phyloP scores from a whole-genome alignment of 1,284 basidiomycete species.

The Chiua sp. region DNA sequence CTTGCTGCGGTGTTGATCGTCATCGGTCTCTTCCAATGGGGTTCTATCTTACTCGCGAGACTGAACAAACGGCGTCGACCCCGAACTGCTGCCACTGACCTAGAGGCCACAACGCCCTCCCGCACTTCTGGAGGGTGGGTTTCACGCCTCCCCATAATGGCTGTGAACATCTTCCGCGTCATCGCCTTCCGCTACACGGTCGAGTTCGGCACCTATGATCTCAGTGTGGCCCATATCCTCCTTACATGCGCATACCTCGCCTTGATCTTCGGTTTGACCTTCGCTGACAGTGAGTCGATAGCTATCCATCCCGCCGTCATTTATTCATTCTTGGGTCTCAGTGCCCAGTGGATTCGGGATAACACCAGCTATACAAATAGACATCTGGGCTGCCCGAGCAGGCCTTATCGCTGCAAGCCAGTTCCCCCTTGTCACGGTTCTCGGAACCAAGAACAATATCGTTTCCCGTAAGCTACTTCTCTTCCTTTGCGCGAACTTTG shows the following conservation, averaged over 20 bases:
- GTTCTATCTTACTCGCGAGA: conserved; percentile 34
- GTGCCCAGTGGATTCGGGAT: conserved; percentile 36
- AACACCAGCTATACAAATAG: conserved; percentile 38
- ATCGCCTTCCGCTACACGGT: conserved; percentile 56
- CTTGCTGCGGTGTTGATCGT: conserved; percentile 48
- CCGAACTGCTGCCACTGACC: conserved; percentile 13
- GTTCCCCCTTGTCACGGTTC: conserved; percentile 62
- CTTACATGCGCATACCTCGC: conserved; percentile 51
- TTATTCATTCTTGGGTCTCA: not conserved
- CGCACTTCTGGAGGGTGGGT: conserved; percentile 14
- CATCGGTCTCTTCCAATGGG: conserved; percentile 45
- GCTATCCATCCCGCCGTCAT: not conserved
- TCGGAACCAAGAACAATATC: conserved; percentile 70
- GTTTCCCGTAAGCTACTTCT: conserved; percentile 51
- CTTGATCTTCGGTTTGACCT: conserved; percentile 52
- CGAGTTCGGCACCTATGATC: conserved; percentile 45
- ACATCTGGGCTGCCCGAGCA: conserved; percentile 54
- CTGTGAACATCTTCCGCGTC: conserved; percentile 51
- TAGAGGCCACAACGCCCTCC: conserved; percentile 20
- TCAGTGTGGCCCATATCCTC: conserved; percentile 54
- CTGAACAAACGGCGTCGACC: conserved; percentile 7
- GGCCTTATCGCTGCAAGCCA: conserved; percentile 58
- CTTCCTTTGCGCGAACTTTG: conserved; percentile 6
- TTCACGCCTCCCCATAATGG: conserved; percentile 42
- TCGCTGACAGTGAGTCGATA: conserved; percentile 50